Base-by-base conservation (phyloP, 2,329 filamentous ascomycete species). In the Hypomyces rosellus region DNA sequence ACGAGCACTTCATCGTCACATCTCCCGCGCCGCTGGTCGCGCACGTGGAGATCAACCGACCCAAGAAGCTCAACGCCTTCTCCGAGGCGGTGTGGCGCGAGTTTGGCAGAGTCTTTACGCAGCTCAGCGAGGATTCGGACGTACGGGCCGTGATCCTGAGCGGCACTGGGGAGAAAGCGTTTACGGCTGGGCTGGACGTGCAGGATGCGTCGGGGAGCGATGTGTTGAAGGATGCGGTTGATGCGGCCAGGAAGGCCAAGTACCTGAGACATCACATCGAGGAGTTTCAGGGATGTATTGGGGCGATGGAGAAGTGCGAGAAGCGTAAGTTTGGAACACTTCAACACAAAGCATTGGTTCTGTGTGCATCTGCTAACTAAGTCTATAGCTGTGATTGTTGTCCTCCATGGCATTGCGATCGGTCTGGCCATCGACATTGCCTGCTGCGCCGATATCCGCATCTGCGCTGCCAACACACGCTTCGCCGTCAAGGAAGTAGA, bases 1-100 rank as follows among this genome's bases (percentile, higher is more conserved):
- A 81, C 70, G 73, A 84, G 58, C 75, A 87, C 74, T 90, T 89
- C 77, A 81, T 83, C 57, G 75, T 95, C 59, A 82, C 79, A n/a
- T 83, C 82, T 39, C 88, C 90, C 0, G 63, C 72, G 36, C 77
- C 85, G 62, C 83, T 83, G 72, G 85, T 96, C 45, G 88, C 85
- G n/a, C 89, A 95, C 66, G 86, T 97, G 52, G 86, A 96, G 70
- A 95, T 95, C 71, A 91, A 95, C 73, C 81, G 91, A 1, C 82
- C 91, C 1, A 69, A 81, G 57, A 96, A 95, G 73, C 74, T 96
- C 66, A 97, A 97, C 68, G 84, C 91, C 56, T 96, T 96, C 68
- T 78, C 82, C 57, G 83, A 89, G 65, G 73, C 81, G 48, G 92
- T 96, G 83, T 96, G 91, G 89, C 73, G 85, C 48, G 89, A 95